Conservation (phyloP, 805 yeast species). For the Metschnikowia proteae region DNA sequence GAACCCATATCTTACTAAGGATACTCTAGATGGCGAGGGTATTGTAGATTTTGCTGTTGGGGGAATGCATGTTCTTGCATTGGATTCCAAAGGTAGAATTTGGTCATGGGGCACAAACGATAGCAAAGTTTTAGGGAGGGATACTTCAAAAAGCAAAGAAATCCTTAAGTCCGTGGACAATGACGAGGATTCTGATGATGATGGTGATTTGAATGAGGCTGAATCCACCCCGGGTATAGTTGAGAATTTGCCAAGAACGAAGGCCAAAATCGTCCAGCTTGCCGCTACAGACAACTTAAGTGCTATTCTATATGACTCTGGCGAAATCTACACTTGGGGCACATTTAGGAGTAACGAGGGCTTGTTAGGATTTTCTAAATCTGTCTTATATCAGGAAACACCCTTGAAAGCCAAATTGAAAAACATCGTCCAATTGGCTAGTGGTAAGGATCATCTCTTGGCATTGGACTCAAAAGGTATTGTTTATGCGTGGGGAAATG, state of each 20-base stretch:
- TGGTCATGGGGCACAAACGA: conserved; percentile 99
- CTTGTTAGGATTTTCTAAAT: conserved; percentile 71
- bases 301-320: conserved; percentile 71
- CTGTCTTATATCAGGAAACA: conserved; percentile 55
- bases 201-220: conserved; percentile 76
- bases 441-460: conserved; percentile 89
- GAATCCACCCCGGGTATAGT: conserved; percentile 89
- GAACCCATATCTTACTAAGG: conserved; percentile 67
- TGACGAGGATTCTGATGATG: conserved; percentile 49
- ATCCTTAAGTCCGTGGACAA: conserved; percentile 65
- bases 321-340: conserved; percentile 97
- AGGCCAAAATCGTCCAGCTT: conserved; percentile 61
- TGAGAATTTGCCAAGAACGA: conserved; percentile 54
- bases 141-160: conserved; percentile 60
- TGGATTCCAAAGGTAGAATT: conserved; percentile 70
- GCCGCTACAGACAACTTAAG: conserved; percentile 93
- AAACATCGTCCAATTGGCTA: conserved; percentile 76
- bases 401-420: conserved; percentile 62
- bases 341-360: conserved; percentile 95
- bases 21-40: conserved; percentile 46
- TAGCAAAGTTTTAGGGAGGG: conserved; percentile 86
- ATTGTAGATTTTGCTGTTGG: conserved; percentile 90
- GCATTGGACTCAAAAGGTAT: conserved; percentile 81
- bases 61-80: conserved; percentile 89
- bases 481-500: conserved; percentile 97